Evolutionary conservation across 768 basidiomycete genomes (phyloP), one percentile per base, ranked within the genome.

Genomic region (Termitomyces sp.): DNA sequence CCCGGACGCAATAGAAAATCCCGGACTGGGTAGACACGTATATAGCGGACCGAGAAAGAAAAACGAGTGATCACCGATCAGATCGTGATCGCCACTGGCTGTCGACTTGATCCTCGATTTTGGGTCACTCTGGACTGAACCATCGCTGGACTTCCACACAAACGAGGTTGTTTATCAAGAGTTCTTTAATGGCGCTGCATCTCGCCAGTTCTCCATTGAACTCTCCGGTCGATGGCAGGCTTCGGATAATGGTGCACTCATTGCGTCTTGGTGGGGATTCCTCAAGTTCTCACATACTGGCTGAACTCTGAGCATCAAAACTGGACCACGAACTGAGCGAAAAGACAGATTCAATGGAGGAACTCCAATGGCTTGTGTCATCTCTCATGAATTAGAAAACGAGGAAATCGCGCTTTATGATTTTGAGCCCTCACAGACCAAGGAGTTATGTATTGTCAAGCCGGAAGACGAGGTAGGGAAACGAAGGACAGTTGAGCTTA

Each of bases 331-430:
- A 16, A 53, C 50, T 22, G 54, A 56, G 20, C 54, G 54, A 4
- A 60, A 60, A 22, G 54, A 60, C n/a, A 28, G 50, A 2, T 60
- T 56, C 20, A 60, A 60, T 14, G 54, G 59, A 56, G 59, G 59
- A 14, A 60, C 59, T 9, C 46, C 55, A 38, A 60, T 60, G 9
- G 55, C 38, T 35, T 60, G 55, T 24, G 33, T 56, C 12, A 57
- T 60, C 14, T 57, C 59, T 16, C 18, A 42, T 22, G 40, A 32
- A 4, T 55, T 43, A 13, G n/a, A 38, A 43, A 28, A 47, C 2
- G 40, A 47, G 6, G 35, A 40, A 10, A 38, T 16, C n/a, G 20
- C 6, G 13, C 22, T 53, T 18, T 56, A 42, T 47, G 54, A 60
- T 24, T 22, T 52, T 4, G 50, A 56, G 32, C 48, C 59, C 26